Evolutionary conservation across 257 asterid species (phyloP).

Genomic region (Verbena officinalis): DNA sequence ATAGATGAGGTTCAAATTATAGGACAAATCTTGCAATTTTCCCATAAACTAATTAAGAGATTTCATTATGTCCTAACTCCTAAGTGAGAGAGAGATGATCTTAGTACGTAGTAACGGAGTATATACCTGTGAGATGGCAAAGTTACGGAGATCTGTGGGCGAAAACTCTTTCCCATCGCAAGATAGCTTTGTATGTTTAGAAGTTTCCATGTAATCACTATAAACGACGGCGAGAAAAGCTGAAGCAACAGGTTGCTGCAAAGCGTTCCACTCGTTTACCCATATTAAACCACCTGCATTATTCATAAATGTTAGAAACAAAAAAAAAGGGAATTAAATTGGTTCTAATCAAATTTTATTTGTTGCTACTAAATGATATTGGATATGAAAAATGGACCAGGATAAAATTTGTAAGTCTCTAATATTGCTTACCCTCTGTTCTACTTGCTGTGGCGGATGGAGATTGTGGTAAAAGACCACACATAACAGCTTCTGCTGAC

Average conservation of each 20-base stretch:
- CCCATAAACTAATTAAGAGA: too few species aligned
- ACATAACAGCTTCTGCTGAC: slow-evolving; percentile 92
- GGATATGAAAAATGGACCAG: too few species aligned
- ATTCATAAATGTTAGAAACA: slow-evolving; percentile 22
- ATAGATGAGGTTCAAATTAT: too few species aligned
- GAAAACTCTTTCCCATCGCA: slow-evolving; percentile 54
- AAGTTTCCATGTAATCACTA: slow-evolving; percentile 80
- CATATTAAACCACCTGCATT: slow-evolving; percentile 79
- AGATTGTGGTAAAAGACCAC: slow-evolving; percentile 78
- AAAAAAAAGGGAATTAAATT: too few species aligned
- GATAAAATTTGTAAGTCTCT: too few species aligned
- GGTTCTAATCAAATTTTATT: too few species aligned
- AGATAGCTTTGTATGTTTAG: slow-evolving; percentile 55
- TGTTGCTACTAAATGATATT: too few species aligned
- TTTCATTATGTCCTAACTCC: too few species aligned
- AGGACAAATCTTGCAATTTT: too few species aligned
- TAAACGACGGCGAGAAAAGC: slow-evolving; percentile 77
- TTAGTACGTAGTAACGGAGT: not conserved
- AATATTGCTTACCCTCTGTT: slow-evolving; percentile 57
- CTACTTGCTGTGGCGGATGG: slow-evolving; percentile 80
- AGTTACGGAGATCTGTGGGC: slow-evolving; percentile 63
- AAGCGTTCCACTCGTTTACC: slow-evolving; percentile 83
- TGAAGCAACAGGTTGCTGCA: slow-evolving; percentile 88
- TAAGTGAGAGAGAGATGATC: too few species aligned
- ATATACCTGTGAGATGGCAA: slow-evolving; percentile 75